Percentiles rank a stretch among this genome's conserved stretches.
These are phyloP conservation scores for Onygenales sp. DNA, from an alignment of 2,329 filamentous ascomycete genomes.

Conservation along the genomic window DNA sequence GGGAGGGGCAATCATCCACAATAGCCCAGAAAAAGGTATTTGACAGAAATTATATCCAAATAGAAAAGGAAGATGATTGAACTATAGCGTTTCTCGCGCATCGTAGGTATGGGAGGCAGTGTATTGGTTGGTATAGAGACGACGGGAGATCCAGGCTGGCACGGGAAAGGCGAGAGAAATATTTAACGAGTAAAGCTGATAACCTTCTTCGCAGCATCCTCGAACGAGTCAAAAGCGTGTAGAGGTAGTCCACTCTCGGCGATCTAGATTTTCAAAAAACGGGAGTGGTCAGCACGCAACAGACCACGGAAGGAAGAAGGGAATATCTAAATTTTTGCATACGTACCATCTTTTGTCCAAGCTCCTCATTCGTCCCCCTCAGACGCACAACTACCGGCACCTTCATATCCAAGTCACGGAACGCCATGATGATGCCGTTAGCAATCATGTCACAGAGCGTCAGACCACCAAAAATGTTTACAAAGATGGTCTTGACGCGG, in stretches of 20 bases:
- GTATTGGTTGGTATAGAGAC: too few species aligned
- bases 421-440: conserved; percentile 61
- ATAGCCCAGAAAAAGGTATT: too few species aligned
- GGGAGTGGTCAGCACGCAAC: background rate
- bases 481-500: conserved; percentile 62
- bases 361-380: conserved; percentile 63
- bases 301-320: background rate
- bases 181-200: conserved; percentile 43
- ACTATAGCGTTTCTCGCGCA: too few species aligned
- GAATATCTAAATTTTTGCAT: background rate
- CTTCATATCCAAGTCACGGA: conserved; percentile 55
- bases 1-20: too few species aligned
- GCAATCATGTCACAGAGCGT: conserved; percentile 77
- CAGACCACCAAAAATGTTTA: conserved; percentile 62
- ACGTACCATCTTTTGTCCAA: conserved; percentile 54
- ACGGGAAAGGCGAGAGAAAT: background rate
- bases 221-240: conserved; percentile 64
- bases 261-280: conserved; percentile 36
- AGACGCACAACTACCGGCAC: conserved; percentile 70
- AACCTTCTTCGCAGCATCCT: conserved; percentile 59
- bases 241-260: conserved; percentile 57
- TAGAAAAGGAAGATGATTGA: too few species aligned
- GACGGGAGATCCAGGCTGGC: too few species aligned
- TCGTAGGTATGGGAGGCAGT: background rate
- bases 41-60: too few species aligned